Evolutionary conservation across 495 filamentous ascomycete species (phyloP).

Genomic region (Cladorrhinum samala): DNA sequence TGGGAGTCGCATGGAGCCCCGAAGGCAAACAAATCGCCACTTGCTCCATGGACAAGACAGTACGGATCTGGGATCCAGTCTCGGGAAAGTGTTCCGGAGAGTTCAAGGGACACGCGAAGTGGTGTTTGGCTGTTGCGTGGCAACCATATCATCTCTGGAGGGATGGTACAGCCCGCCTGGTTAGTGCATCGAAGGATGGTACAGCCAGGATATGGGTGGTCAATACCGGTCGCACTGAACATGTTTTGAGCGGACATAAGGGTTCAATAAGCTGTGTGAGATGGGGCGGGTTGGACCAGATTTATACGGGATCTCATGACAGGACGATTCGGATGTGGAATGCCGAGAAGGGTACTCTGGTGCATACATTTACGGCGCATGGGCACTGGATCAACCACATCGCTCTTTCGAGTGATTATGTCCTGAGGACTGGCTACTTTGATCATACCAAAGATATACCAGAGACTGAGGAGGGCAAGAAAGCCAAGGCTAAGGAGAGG

Average conservation of each 20-base stretch:
- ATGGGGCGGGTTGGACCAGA: slow-evolving; percentile 85
- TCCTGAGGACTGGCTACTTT: slow-evolving; percentile 79
- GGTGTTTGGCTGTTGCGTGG: slow-evolving; percentile 85
- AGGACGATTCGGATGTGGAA: slow-evolving; percentile 93
- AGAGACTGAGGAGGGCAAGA: slow-evolving; percentile 59
- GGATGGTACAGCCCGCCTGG: slow-evolving; percentile 68
- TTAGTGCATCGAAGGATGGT: slow-evolving; percentile 83
- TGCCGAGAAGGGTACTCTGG: slow-evolving; percentile 65
- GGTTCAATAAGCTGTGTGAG: slow-evolving; percentile 81
- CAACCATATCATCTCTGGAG: slow-evolving; percentile 87
- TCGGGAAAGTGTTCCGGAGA: slow-evolving; percentile 73
- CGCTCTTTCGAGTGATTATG: slow-evolving; percentile 87
- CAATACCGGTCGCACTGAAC: slow-evolving; percentile 68
- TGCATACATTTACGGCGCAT: slow-evolving; percentile 74
- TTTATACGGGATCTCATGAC: slow-evolving; percentile 67
- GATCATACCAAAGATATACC: slow-evolving; percentile 72
- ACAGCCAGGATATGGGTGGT: slow-evolving; percentile 88
- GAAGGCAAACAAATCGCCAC: slow-evolving; percentile 79
- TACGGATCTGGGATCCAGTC: slow-evolving; percentile 83
- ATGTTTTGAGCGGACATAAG: slow-evolving; percentile 82
- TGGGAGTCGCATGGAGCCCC: slow-evolving; percentile 80
- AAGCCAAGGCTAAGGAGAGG: slow-evolving; percentile 70
- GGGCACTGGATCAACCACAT: slow-evolving; percentile 97
- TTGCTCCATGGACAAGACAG: slow-evolving; percentile 87
- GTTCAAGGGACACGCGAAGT: slow-evolving; percentile 86